Base-by-base conservation (phyloP, 2,329 filamentous ascomycete species). In the Phyllosticta capitalensis region DNA sequence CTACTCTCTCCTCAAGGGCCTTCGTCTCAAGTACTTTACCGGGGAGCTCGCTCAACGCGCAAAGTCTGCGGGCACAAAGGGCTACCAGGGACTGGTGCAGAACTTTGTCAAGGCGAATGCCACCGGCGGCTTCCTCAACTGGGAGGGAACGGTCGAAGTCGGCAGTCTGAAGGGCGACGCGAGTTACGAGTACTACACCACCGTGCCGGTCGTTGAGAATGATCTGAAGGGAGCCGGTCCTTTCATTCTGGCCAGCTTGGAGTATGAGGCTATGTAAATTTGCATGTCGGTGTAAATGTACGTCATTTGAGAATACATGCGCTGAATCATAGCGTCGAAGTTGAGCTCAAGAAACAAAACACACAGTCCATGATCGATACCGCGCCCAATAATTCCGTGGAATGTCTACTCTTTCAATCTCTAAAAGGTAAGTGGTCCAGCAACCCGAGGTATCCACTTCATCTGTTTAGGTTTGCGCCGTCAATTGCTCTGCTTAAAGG, bases 141-240 rank as follows among this genome's bases (percentile, higher is more conserved):
- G 75, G 69, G 76, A 80, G 62, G 78, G 78, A 1, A 83, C 80
- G 0, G 80, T 82, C 0, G 67, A 72, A 54, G 80, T 82, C 9
- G 79, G 80, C 52, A 80, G 77, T 56, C 64, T 83, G 62, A 76
- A 72, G 63, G 75, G 76, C 10, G 72, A 78, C 62, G 80, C 75
- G 2, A 75, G 72, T 9, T 83, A 80, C 63, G 74, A 80, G 71
- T 75, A 75, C 64, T 75, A 75, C 62, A 70, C 71, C 22, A 64
- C 67, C 22, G 71, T 74, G 10, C 65, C 68, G 9, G 60, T 70
- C 10, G 65, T 61, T 7, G 57, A 70, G 56, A 74, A 75, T 55
- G 74, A 75, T 58, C 70, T 71, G 26, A 75, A 75, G 61, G 73
- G 73, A n/a, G 71, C 69, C 12, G 72, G 70, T n/a, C 69, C 72